Evolutionary conservation across 768 basidiomycete species (phyloP).

Genomic region (Serendipita sp.): DNA sequence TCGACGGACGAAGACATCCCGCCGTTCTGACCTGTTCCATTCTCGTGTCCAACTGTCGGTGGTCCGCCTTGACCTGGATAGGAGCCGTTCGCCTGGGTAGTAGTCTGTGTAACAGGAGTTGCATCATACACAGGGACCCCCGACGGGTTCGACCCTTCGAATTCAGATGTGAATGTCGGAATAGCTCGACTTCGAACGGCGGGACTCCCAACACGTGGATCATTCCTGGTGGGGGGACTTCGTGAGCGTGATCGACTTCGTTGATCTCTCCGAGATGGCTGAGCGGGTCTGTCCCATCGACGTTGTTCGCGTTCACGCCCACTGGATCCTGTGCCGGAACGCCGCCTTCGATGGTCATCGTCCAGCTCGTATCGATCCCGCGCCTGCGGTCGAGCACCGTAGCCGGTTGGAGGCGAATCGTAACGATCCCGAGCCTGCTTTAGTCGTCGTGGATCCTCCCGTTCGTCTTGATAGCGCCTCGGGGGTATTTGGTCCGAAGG

Average conservation of each 20-base stretch:
- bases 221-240: background rate
- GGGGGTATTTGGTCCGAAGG: background rate
- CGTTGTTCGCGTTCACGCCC: background rate
- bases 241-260: slow-evolving; percentile 1
- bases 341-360: background rate
- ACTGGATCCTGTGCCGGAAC: background rate
- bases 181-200: background rate
- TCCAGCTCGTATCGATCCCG: background rate
- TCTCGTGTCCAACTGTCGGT: background rate
- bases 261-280: background rate
- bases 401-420: background rate
- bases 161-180: background rate
- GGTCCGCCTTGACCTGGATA: no score
- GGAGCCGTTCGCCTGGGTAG: background rate
- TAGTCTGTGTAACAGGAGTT: background rate
- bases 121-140: no score
- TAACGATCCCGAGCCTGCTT: background rate
- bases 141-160: background rate
- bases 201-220: background rate
- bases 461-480: background rate
- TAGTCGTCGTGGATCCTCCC: background rate
- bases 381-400: background rate
- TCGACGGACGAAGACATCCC: background rate
- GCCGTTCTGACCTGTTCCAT: background rate
- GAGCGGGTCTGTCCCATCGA: background rate